Evolutionary conservation across 306 rosid species (phyloP).

Genomic region (Begonia loranthoides): DNA sequence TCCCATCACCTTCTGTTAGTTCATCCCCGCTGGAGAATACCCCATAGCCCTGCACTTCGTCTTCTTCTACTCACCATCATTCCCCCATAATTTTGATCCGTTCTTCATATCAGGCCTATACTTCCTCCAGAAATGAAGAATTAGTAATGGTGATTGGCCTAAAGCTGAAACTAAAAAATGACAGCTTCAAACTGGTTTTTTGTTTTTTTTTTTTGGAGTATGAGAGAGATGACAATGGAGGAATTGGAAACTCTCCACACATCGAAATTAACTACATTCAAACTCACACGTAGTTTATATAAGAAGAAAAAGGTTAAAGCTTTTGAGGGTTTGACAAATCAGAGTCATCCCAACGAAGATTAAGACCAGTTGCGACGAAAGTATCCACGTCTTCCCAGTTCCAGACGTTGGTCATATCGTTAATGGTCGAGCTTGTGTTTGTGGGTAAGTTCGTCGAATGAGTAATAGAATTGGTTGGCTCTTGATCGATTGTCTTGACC

Average conservation of each 20-base stretch:
- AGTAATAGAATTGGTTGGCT: conserved; percentile 16
- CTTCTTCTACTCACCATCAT: no score
- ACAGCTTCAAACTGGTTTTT: neutral
- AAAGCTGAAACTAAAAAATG: neutral
- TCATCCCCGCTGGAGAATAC: no score
- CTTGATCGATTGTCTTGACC: conserved; percentile 26
- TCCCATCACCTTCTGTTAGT: no score
- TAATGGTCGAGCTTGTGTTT: neutral
- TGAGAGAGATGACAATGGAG: neutral
- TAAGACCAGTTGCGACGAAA: conserved; percentile 67
- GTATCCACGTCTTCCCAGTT: conserved; percentile 84
- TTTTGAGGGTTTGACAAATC: conserved; percentile 47
- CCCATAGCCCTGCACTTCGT: no score
- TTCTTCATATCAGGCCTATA: no score
- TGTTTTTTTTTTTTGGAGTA: neutral
- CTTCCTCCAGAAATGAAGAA: no score
- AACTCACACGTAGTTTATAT: neutral
- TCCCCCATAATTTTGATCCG: no score
- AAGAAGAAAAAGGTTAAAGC: neutral
- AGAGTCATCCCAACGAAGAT: conserved; percentile 66
- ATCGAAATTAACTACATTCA: neutral
- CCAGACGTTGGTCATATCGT: conserved; percentile 48
- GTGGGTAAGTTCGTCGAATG: no score
- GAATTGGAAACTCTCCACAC: conserved; percentile 5
- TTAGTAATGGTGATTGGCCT: no score